Evolutionary conservation across 257 asterid species (phyloP), one percentile per base, ranked within the genome.

Genomic region (Gentiana dahurica): DNA sequence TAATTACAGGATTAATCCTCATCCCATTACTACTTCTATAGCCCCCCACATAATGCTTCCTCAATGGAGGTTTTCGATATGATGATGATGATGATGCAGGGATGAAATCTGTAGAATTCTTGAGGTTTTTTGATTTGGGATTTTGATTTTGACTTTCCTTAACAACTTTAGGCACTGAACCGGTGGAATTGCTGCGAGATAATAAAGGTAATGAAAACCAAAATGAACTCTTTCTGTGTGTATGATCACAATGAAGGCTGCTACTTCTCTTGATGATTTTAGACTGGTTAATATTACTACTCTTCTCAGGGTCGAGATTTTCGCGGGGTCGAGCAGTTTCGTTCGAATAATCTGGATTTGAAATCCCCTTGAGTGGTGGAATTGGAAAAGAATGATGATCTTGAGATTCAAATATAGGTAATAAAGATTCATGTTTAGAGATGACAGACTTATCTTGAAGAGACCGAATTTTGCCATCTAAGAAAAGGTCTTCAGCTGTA

Each of bases 401-500:
- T 35, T 54, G 73, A 49, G 62, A 37, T 57, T 65, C 69, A 2
- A 68, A 63, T 6, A 39, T 3, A 7, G 24, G 24, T 41, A 10
- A 10, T 41, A 41, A 2, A 41, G 61, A 54, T 12, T 36, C 7
- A 12, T 59, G 62, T 36, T 64, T 77, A 4, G 75, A 59, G 37
- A 65, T 46, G 6, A 65, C 78, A 34, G 59, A 73, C 66, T 64
- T 77, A 37, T 74, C 70, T 68, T 70, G 71, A 61, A 73, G 61
- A 24, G 83, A 75, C 8, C 65, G 73, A n/a, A 77, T 77, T 33
- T 65, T 32, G 55, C 83, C 83, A 60, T 63, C 73, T 4, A 71
- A 77, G 69, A 77, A 77, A 6, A 77, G 71, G 55, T 77, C 80
- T 62, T 77, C 83, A 10, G 83, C 83, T 6, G 79, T 65, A 41